A percentile compares a stretch with the other conserved stretches of the same genome.
Evolutionary conservation across 2,329 filamentous ascomycete species (phyloP).

Genomic region (Didymella sp.): DNA sequence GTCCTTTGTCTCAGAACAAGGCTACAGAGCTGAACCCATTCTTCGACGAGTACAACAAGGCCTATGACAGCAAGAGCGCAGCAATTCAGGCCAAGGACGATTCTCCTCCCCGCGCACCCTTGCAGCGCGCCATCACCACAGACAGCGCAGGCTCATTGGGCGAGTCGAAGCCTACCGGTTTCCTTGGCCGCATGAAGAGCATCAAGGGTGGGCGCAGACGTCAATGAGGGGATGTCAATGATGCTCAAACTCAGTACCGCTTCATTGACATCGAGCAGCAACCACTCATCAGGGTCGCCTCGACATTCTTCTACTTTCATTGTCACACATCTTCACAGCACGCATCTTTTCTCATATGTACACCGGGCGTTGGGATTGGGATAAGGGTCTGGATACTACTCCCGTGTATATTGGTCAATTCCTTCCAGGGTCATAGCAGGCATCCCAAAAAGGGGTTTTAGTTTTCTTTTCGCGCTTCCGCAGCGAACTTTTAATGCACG

Average conservation of each 20-base stretch:
- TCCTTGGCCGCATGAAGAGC: slow-evolving; percentile 49
- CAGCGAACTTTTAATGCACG: slow-evolving; percentile 21
- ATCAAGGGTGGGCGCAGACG: slow-evolving; percentile 48
- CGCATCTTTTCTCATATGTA: slow-evolving; percentile 25
- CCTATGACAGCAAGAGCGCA: slow-evolving; percentile 69
- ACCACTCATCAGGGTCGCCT: slow-evolving; percentile 1
- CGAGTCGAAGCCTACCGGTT: slow-evolving; percentile 42
- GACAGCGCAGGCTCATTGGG: slow-evolving; percentile 38
- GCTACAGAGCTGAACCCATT: slow-evolving; percentile 72
- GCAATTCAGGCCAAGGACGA: slow-evolving; percentile 58
- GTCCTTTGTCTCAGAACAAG: slow-evolving; percentile 47
- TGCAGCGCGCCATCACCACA: slow-evolving; percentile 44
- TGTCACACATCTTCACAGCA: slow-evolving; percentile 24
- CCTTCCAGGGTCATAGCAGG: slow-evolving; percentile 14
- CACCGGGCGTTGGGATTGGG: slow-evolving; percentile 24
- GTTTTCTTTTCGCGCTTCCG: slow-evolving; percentile 14
- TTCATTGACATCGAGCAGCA: slow-evolving; percentile 1
- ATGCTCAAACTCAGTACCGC: neutral
- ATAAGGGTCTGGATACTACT: slow-evolving; percentile 35
- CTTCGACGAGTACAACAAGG: slow-evolving; percentile 75
- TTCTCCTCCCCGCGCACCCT: slow-evolving; percentile 41
- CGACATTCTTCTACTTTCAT: slow-evolving; percentile 25
- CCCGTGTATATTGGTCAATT: slow-evolving; percentile 30
- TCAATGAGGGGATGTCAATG: slow-evolving; percentile 29
- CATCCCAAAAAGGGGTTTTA: slow-evolving; percentile 7